These are phyloP conservation scores for Aspergillus tubingensis DNA, from an alignment of 2,329 filamentous ascomycete genomes.

Conservation along the genomic window DNA sequence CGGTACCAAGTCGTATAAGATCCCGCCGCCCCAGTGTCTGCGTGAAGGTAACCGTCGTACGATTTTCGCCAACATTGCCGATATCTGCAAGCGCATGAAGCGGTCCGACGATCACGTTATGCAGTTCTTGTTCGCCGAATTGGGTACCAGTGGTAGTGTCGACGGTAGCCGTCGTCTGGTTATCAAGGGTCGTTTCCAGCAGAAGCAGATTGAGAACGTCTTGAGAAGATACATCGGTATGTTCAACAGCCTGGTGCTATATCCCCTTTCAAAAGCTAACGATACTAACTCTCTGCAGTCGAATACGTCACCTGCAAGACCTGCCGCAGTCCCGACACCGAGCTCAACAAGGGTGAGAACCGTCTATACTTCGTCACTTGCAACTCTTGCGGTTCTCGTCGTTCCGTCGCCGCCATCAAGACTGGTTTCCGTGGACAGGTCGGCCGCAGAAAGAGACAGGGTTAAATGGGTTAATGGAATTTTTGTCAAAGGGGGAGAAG, in stretches of 20 bases:
- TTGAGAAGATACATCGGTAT: constrained; percentile 90
- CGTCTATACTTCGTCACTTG: constrained; percentile 98
- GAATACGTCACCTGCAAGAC: constrained; percentile 99
- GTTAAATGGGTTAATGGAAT: constrained; percentile 54
- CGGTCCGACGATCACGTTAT: constrained; percentile 96
- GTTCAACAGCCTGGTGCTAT: constrained; percentile 35
- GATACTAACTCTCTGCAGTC: constrained; percentile 51
- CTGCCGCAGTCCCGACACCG: constrained; percentile 89
- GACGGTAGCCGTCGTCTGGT: constrained; percentile 90
- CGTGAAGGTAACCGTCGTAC: constrained; percentile 99
- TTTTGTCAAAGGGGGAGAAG: constrained; percentile 1
- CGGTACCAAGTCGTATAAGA: constrained; percentile 96
- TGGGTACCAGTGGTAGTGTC: constrained; percentile 95
- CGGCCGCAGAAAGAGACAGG: constrained; percentile 95
- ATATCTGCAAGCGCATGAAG: constrained; percentile 99
- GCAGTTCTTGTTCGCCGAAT: constrained; percentile 93
- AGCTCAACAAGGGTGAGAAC: constrained; percentile 98
- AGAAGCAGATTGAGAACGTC: constrained; percentile 98
- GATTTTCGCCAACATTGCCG: constrained; percentile 97
- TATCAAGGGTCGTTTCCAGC: constrained; percentile 99
- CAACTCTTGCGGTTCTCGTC: constrained; percentile 80
- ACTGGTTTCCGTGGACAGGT: constrained; percentile 99
- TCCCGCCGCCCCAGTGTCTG: constrained; percentile 95
- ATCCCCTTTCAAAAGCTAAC: too few species aligned
- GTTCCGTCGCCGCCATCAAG: constrained; percentile 97